Percentiles rank a stretch among this genome's conserved stretches.
phyloP scores from a whole-genome alignment of 2,329 filamentous ascomycete species.

The Aureobasidium subglaciale region DNA sequence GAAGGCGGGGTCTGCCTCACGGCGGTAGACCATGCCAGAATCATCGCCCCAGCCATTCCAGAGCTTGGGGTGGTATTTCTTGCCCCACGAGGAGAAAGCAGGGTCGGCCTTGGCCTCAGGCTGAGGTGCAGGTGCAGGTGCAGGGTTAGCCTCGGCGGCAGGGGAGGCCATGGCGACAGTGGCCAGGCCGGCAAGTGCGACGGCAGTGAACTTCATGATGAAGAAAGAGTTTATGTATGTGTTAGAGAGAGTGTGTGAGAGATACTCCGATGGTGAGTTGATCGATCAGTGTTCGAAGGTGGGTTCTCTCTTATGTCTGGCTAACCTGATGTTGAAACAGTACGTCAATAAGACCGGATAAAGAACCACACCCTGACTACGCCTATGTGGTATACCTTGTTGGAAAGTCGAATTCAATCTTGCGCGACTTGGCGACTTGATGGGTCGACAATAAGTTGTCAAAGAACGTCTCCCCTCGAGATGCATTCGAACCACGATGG shows the following conservation, averaged over 20 bases:
- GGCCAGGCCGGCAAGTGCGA: conserved; percentile 14
- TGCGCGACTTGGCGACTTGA: not conserved
- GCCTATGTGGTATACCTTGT: not conserved
- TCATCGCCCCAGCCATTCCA: not conserved
- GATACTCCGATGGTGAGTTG: not conserved
- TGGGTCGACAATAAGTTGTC: not conserved
- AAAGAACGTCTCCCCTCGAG: not conserved
- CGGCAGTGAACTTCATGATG: conserved; percentile 24
- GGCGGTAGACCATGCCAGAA: not conserved
- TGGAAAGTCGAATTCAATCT: not conserved
- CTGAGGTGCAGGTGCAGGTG: conserved; percentile 16
- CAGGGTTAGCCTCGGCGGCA: conserved; percentile 21
- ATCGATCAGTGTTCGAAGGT: not conserved
- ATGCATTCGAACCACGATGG: not conserved
- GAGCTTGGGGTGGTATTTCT: not conserved
- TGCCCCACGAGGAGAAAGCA: not conserved
- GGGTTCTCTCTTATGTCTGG: not conserved
- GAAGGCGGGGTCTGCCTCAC: conserved; percentile 12
- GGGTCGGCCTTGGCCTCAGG: conserved; percentile 9
- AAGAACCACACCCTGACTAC: not conserved
- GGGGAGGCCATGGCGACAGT: conserved; percentile 21
- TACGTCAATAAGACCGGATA: not conserved
- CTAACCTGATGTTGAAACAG: not conserved
- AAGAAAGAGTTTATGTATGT: not conserved
- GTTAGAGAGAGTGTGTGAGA: not conserved